phyloP scores from a whole-genome alignment of 2,329 filamentous ascomycete genomes.

The Beauveria pseudobassiana region DNA sequence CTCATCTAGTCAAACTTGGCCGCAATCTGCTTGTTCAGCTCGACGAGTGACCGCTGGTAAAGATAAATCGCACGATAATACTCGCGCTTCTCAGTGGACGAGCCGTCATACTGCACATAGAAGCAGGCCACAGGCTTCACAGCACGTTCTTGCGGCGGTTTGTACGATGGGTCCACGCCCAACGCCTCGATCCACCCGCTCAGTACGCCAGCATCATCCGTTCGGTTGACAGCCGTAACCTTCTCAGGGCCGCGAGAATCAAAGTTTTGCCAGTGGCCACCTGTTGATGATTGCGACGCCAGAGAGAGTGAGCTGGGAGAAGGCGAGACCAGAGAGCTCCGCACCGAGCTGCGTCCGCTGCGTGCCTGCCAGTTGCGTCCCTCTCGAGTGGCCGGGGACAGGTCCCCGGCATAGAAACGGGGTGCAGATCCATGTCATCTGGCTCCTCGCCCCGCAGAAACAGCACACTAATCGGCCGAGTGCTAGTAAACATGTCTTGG shows the following conservation, averaged over 20 bases:
- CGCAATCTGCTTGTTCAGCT: constrained; percentile 66
- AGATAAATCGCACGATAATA: constrained; percentile 85
- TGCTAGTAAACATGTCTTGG: constrained; percentile 86
- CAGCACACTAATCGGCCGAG: constrained; percentile 67
- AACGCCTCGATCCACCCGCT: constrained; percentile 85
- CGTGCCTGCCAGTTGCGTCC: constrained; percentile 42
- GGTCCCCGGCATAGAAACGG: constrained; percentile 64
- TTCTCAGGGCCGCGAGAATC: constrained; percentile 49
- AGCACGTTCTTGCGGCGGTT: constrained; percentile 64
- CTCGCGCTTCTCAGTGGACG: constrained; percentile 46
- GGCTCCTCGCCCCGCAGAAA: constrained; percentile 69
- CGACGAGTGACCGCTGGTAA: constrained; percentile 63
- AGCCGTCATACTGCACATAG: constrained; percentile 59
- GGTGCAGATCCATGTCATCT: constrained; percentile 73
- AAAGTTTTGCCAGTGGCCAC: constrained; percentile 49
- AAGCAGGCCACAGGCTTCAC: constrained; percentile 79
- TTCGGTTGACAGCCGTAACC: constrained; percentile 43
- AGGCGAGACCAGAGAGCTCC: constrained; percentile 56
- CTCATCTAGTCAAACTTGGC: constrained; percentile 73
- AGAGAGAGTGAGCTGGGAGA: constrained; percentile 59
- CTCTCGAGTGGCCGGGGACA: constrained; percentile 50
- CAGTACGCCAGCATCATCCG: constrained; percentile 56
- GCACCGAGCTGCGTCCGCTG: constrained; percentile 50
- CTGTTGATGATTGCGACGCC: constrained; percentile 43
- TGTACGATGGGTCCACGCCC: constrained; percentile 81